A percentile compares a stretch with the other conserved stretches of the same genome.
Conservation (phyloP, 495 filamentous ascomycete genomes). For the Talaromyces wortmannii region DNA sequence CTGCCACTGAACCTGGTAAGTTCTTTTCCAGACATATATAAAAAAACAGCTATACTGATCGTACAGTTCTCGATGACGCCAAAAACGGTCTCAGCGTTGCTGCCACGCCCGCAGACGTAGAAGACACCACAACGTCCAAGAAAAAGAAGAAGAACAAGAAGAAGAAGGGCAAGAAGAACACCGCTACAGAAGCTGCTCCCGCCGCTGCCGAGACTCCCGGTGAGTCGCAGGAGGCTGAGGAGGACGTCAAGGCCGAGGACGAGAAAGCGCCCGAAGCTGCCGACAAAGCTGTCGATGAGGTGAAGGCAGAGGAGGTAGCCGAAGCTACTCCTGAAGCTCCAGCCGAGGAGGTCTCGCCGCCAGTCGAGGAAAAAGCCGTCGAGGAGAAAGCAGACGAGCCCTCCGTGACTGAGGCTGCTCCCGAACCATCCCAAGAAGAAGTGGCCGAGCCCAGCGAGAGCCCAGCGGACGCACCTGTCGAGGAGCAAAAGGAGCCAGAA, state of each 20-base stretch:
- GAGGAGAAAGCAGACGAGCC: slow-evolving; percentile 1
- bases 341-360: not conserved
- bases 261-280: slow-evolving; percentile 2
- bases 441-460: not conserved
- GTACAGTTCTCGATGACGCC: not conserved
- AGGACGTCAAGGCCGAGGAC: slow-evolving; percentile 1
- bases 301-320: slow-evolving; percentile 1
- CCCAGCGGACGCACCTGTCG: not conserved
- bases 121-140: not conserved
- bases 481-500: not conserved
- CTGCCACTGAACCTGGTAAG: slow-evolving; percentile 3
- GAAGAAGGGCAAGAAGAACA: not conserved
- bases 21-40: not conserved
- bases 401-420: slow-evolving; percentile 4
- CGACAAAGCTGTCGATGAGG: not conserved
- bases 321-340: not conserved
- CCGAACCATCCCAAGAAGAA: slow-evolving; percentile 3
- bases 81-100: slow-evolving; percentile 2
- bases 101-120: not conserved
- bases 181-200: not conserved
- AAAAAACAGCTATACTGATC: not conserved
- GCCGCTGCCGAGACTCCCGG: not conserved
- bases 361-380: not conserved
- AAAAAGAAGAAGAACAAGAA: not conserved
- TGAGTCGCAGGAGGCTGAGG: not conserved